Percentiles rank a stretch among this genome's conserved stretches.
phyloP scores from a whole-genome alignment of 768 basidiomycete species.

The Tricholoma furcatifolium region DNA sequence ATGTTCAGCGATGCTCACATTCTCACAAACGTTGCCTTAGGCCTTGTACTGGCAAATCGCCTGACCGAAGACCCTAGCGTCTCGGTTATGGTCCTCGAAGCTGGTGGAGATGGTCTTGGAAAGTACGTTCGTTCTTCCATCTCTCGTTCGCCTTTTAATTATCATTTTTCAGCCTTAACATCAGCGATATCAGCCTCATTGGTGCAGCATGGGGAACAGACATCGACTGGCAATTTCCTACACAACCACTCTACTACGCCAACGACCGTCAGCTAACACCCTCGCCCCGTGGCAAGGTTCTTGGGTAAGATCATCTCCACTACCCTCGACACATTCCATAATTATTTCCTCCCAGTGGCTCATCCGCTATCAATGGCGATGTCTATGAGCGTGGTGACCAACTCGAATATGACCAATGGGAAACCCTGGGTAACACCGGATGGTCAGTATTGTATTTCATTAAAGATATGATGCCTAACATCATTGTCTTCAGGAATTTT shows the following conservation, averaged over 20 bases:
- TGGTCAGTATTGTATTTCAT: background rate
- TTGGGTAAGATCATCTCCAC: background rate
- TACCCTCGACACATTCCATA: background rate
- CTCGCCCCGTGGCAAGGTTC: background rate
- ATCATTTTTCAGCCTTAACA: background rate
- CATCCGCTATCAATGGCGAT: background rate
- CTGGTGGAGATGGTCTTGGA: background rate
- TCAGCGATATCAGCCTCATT: background rate
- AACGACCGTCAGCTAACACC: background rate
- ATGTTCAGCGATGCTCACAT: too few relatives aligned
- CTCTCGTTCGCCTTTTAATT: background rate
- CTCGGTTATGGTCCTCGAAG: too few relatives aligned
- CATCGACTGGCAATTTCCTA: too few relatives aligned
- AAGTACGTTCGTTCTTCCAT: background rate
- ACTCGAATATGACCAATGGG: too few relatives aligned
- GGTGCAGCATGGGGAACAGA: background rate
- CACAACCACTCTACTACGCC: background rate
- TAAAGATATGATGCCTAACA: background rate
- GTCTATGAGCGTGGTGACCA: conserved; percentile 2
- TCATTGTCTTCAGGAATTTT: conserved; percentile 4
- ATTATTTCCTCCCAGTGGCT: background rate
- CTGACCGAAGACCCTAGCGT: too few relatives aligned
- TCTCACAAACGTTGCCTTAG: too few relatives aligned
- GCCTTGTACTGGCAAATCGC: background rate
- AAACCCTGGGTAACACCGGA: background rate